Evolutionary conservation across 345 rosid genomes (phyloP).

Genomic region (Barbarea vulgaris): DNA sequence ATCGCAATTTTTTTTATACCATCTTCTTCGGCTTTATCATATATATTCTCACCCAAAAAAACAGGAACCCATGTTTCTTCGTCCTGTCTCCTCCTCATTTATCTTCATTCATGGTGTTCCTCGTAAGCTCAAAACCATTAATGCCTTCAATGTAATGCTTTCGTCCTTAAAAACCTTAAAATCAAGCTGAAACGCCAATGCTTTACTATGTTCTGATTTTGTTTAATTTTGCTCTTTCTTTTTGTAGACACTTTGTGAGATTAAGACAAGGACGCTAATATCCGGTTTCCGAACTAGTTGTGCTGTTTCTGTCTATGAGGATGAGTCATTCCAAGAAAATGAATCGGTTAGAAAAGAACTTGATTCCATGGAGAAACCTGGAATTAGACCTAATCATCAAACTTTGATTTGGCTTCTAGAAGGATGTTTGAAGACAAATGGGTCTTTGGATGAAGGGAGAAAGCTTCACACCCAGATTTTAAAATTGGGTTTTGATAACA

Average conservation of each 20-base stretch:
- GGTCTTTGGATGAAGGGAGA: conserved; percentile 49
- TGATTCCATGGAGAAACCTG: conserved; percentile 43
- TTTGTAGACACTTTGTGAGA: conserved; percentile 43
- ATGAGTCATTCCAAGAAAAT: conserved; percentile 31
- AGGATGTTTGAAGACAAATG: conserved; percentile 48
- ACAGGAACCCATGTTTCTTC: conserved; percentile 43
- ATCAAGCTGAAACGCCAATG: neutral
- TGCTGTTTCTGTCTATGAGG: conserved; percentile 41
- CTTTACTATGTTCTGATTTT: neutral
- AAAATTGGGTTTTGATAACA: conserved; percentile 56
- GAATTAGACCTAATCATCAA: conserved; percentile 53
- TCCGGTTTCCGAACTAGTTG: conserved; percentile 36
- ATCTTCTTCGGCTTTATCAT: too few relatives aligned
- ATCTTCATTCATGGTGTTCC: conserved; percentile 40
- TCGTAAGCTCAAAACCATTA: conserved; percentile 35
- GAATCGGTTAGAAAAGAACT: conserved; percentile 33
- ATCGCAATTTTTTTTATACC: too few relatives aligned
- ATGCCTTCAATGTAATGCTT: conserved; percentile 38
- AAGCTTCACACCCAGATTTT: conserved; percentile 65
- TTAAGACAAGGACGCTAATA: conserved; percentile 34
- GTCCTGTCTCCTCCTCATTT: conserved; percentile 38
- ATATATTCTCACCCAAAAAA: too few relatives aligned
- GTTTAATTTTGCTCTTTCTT: neutral
- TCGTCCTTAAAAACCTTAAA: neutral
- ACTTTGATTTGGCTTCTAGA: conserved; percentile 64